A percentile compares a stretch with the other conserved stretches of the same genome.
These are phyloP conservation scores for Ehretia macrophylla DNA, from an alignment of 257 asterid species.

Conservation along the genomic window DNA sequence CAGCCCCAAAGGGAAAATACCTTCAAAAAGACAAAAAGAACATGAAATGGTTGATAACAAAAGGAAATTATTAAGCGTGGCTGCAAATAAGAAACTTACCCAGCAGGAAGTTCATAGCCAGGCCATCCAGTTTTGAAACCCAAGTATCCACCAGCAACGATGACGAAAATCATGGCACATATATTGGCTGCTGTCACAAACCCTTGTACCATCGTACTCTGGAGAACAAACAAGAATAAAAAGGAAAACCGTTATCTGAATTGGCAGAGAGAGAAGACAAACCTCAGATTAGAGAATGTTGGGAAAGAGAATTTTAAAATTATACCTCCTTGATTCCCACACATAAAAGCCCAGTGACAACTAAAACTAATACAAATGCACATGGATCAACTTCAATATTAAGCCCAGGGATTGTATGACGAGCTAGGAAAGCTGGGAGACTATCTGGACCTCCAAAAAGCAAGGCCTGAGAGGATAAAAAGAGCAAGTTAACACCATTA, in stretches of 20 bases:
- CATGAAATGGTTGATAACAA: background rate
- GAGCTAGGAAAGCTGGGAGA: constrained; percentile 76
- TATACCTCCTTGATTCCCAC: constrained; percentile 91
- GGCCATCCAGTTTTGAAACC: constrained; percentile 98
- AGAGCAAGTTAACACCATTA: background rate
- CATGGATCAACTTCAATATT: constrained; percentile 81
- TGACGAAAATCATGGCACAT: constrained; percentile 91
- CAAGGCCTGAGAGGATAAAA: constrained; percentile 51
- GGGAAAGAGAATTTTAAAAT: constrained; percentile 3
- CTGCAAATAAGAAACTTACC: constrained; percentile 37
- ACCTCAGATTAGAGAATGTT: background rate
- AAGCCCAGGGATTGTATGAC: constrained; percentile 83
- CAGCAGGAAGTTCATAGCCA: constrained; percentile 80
- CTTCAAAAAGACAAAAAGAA: constrained; percentile 25
- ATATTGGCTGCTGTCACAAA: constrained; percentile 72
- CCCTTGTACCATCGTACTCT: constrained; percentile 95
- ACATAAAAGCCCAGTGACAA: constrained; percentile 80
- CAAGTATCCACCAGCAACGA: constrained; percentile 89
- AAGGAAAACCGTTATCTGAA: background rate
- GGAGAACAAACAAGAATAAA: constrained; percentile 17
- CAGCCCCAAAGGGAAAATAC: constrained; percentile 74
- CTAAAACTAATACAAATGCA: constrained; percentile 72
- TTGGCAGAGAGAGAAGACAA: background rate
- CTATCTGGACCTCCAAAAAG: constrained; percentile 85
- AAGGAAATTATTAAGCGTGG: background rate